phyloP scores from a whole-genome alignment of 208 protist genomes.

The Lotmaria passim region DNA sequence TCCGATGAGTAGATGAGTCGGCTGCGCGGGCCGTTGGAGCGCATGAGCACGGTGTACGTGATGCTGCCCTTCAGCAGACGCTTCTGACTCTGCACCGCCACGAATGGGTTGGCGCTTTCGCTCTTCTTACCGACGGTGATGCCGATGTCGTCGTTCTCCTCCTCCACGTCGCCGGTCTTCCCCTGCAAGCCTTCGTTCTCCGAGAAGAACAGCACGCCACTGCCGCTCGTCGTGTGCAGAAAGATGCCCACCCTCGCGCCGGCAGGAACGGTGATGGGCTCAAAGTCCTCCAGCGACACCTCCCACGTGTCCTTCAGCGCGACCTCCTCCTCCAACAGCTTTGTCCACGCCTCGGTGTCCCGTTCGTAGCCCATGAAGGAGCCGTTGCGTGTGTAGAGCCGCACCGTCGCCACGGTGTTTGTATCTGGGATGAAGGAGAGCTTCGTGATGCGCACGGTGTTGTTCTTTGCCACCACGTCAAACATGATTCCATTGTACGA shows the following conservation, averaged over 20 bases:
- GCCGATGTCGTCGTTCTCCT: constrained; percentile 86
- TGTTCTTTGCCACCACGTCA: constrained; percentile 81
- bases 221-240: constrained; percentile 84
- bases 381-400: constrained; percentile 73
- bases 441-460: constrained; percentile 68
- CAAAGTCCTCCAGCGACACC: constrained; percentile 65
- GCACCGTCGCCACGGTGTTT: constrained; percentile 60
- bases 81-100: constrained; percentile 75
- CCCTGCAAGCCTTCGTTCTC: constrained; percentile 78
- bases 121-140: constrained; percentile 90
- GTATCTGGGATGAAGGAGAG: constrained; percentile 85
- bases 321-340: constrained; percentile 62
- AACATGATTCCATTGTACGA: constrained; percentile 94
- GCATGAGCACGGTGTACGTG: constrained; percentile 75
- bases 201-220: constrained; percentile 85
- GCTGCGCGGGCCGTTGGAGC: constrained; percentile 59
- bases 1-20: constrained; percentile 61
- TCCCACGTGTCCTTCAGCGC: constrained; percentile 63
- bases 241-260: constrained; percentile 74
- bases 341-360: constrained; percentile 50
- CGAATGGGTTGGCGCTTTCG: constrained; percentile 73
- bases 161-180: constrained; percentile 69
- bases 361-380: constrained; percentile 79
- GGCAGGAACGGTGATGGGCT: constrained; percentile 70
- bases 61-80: constrained; percentile 81